These are phyloP conservation scores for Carpinus viminea DNA, from an alignment of 306 rosid genomes.

Conservation along the genomic window DNA sequence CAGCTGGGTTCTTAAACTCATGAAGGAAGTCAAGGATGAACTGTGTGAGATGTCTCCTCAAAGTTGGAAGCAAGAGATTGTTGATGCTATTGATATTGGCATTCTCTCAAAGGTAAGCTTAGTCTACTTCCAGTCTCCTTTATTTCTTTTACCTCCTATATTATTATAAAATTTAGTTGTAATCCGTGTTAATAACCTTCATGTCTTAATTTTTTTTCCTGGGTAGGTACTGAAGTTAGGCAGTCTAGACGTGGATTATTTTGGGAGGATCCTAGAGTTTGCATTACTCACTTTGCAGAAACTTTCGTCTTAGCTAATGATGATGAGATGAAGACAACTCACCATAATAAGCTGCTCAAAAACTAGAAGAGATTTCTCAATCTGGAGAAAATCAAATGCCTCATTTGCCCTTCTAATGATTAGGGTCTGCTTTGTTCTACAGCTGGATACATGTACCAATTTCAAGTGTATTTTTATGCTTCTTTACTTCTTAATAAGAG, in stretches of 20 bases:
- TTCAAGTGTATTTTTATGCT: slow-evolving; percentile 13
- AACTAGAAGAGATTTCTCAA: slow-evolving; percentile 42
- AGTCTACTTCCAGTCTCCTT: not conserved
- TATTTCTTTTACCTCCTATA: not conserved
- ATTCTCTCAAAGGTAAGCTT: slow-evolving; percentile 42
- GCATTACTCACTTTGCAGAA: slow-evolving; percentile 49
- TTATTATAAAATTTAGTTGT: not conserved
- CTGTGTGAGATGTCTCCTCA: slow-evolving; percentile 51
- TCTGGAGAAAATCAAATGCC: slow-evolving; percentile 28
- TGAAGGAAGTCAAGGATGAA: slow-evolving; percentile 53
- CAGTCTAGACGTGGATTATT: slow-evolving; percentile 43
- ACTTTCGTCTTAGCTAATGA: slow-evolving; percentile 50
- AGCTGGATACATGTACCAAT: slow-evolving; percentile 41
- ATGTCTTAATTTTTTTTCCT: not conserved
- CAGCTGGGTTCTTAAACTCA: slow-evolving; percentile 41
- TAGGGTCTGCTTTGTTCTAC: slow-evolving; percentile 48
- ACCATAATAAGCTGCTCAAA: slow-evolving; percentile 32
- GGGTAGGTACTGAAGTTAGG: slow-evolving; percentile 46
- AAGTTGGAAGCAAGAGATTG: slow-evolving; percentile 47
- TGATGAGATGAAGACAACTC: slow-evolving; percentile 36
- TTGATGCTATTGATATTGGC: slow-evolving; percentile 45
- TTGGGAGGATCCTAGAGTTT: slow-evolving; percentile 49
- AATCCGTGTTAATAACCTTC: not conserved
- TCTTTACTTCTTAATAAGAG: not conserved
- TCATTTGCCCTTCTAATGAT: slow-evolving; percentile 42